Evolutionary conservation across 1,284 basidiomycete species (phyloP).

Genomic region (Ceratobasidium sp.): DNA sequence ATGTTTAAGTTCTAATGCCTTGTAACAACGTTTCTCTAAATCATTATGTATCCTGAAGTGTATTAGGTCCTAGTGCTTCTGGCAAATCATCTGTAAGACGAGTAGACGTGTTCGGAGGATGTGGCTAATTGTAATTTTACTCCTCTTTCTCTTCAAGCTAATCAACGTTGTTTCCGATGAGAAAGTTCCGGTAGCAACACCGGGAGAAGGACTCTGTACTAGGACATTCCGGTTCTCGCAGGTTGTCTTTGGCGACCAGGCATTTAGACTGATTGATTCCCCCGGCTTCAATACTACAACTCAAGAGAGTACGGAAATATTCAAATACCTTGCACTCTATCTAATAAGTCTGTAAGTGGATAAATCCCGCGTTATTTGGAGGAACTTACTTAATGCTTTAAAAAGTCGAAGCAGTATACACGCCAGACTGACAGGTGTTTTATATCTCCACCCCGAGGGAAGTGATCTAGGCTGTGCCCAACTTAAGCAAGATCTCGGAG

Average conservation of each 20-base stretch:
- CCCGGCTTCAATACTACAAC: slow-evolving; percentile 16
- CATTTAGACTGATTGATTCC: slow-evolving; percentile 24
- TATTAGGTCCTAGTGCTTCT: slow-evolving; percentile 13
- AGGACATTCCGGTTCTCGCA: not conserved
- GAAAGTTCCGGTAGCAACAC: too few relatives aligned
- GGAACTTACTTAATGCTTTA: not conserved
- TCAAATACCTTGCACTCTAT: not conserved
- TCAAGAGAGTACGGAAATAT: not conserved
- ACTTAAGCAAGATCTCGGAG: not conserved
- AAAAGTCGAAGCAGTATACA: not conserved
- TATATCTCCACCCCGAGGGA: slow-evolving; percentile 15
- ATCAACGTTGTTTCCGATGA: not conserved
- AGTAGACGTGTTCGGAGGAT: not conserved
- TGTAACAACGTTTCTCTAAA: too few relatives aligned
- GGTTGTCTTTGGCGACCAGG: not conserved
- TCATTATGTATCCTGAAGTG: not conserved
- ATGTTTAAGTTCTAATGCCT: too few relatives aligned
- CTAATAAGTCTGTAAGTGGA: not conserved
- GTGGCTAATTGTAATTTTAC: not conserved
- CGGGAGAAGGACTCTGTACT: not conserved
- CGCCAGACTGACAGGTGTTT: not conserved
- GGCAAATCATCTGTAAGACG: slow-evolving; percentile 15
- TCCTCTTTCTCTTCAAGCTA: not conserved
- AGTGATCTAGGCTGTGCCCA: not conserved
- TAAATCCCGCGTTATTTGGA: not conserved